phyloP scores from a whole-genome alignment of 208 protist genomes.

The Leishmania lainsoni region DNA sequence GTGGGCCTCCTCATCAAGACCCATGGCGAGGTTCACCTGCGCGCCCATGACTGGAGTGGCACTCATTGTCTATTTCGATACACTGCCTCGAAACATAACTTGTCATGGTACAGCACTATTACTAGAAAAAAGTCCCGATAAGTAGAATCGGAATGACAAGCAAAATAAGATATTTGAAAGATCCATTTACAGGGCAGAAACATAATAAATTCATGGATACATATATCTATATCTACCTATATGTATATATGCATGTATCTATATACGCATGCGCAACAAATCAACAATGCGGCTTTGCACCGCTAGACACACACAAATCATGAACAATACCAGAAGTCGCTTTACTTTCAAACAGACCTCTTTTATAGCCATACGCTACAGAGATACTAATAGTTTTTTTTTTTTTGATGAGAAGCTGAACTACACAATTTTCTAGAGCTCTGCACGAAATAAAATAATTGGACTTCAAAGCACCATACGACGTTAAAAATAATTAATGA shows the following conservation, averaged over 20 bases:
- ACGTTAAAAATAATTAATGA: slow-evolving; percentile 13
- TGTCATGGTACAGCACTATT: not conserved
- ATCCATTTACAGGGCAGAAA: not conserved
- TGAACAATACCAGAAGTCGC: not conserved
- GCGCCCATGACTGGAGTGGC: not conserved
- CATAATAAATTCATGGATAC: not conserved
- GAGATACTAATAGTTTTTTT: not conserved
- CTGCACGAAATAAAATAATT: no score
- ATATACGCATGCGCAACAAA: not conserved
- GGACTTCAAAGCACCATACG: not conserved
- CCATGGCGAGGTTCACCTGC: not conserved
- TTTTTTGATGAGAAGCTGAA: not conserved
- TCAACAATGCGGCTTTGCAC: no score
- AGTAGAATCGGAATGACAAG: not conserved
- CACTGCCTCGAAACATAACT: not conserved
- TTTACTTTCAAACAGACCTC: not conserved
- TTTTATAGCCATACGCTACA: not conserved
- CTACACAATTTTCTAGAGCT: not conserved
- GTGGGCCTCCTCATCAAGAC: not conserved
- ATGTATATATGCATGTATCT: not conserved
- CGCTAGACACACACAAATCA: no score
- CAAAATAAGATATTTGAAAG: not conserved
- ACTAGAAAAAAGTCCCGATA: no score
- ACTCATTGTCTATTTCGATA: slow-evolving; percentile 2
- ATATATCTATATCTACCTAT: not conserved